These are phyloP conservation scores for Marasmius sp. DNA, from an alignment of 1,284 basidiomycete genomes.

Conservation along the genomic window DNA sequence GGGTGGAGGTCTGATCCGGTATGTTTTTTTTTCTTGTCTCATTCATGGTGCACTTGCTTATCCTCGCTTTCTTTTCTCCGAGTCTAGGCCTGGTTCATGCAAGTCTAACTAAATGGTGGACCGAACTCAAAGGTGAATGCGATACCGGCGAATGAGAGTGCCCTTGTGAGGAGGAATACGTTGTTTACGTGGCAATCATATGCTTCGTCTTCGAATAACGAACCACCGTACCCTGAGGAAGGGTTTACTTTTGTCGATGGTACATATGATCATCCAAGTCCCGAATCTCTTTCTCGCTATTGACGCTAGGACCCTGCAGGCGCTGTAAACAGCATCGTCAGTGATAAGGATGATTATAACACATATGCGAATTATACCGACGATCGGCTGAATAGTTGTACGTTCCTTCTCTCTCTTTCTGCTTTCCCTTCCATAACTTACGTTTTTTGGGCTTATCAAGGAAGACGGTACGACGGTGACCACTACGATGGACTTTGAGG, in stretches of 20 bases:
- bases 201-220: slow-evolving; percentile 21
- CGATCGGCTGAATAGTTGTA: slow-evolving; percentile 14
- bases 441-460: background rate
- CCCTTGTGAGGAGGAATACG: slow-evolving; percentile 24
- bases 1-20: slow-evolving; percentile 9
- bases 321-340: slow-evolving; percentile 1
- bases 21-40: too few relatives aligned
- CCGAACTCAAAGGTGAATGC: slow-evolving; percentile 24
- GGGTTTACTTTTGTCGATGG: slow-evolving; percentile 24
- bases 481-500: slow-evolving; percentile 7
- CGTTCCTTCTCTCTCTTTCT: background rate
- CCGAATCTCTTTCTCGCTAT: background rate
- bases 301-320: background rate
- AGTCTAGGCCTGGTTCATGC: slow-evolving; percentile 23
- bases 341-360: too few relatives aligned
- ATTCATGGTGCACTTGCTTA: too few relatives aligned
- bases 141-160: slow-evolving; percentile 20
- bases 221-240: slow-evolving; percentile 20
- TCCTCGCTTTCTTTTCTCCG: too few relatives aligned
- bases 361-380: slow-evolving; percentile 19
- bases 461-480: too few relatives aligned
- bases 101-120: slow-evolving; percentile 26
- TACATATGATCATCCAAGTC: background rate
- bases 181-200: slow-evolving; percentile 28
- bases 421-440: background rate